Percentiles rank a stretch among this genome's conserved stretches.
Conservation (phyloP, 352 stramenopile species). For the Phytopythium sindhum region DNA sequence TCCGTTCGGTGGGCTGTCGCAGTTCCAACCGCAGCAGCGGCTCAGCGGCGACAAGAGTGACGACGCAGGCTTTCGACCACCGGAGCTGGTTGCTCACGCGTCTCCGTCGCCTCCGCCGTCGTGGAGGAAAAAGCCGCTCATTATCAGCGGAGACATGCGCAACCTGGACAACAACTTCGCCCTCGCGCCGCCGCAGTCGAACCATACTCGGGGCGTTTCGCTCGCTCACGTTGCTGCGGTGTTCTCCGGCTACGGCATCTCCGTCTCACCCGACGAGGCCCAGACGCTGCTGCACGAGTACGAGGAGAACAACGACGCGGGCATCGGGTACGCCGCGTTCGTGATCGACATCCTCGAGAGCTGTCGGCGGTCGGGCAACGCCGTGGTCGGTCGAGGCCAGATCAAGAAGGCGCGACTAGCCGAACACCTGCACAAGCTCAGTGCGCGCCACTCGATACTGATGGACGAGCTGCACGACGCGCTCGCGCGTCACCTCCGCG, state of each 20-base stretch:
- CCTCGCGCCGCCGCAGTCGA: conserved; percentile 35
- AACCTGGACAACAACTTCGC: conserved; percentile 72
- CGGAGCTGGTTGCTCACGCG: conserved; percentile 16
- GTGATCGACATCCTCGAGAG: conserved; percentile 58
- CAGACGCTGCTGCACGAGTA: conserved; percentile 65
- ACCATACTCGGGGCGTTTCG: conserved; percentile 15
- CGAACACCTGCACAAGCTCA: conserved; percentile 46
- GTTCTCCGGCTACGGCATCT: conserved; percentile 45
- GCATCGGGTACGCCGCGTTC: conserved; percentile 52
- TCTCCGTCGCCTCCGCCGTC: conserved; percentile 14
- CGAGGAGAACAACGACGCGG: conserved; percentile 74
- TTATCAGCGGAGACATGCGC: conserved; percentile 63
- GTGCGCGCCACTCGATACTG: conserved; percentile 39
- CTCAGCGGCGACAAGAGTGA: conserved; percentile 6
- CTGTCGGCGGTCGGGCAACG: conserved; percentile 39
- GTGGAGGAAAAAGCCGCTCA: conserved; percentile 59
- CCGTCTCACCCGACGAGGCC: conserved; percentile 48
- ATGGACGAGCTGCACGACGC: conserved; percentile 42
- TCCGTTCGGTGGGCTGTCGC: conserved; percentile 9
- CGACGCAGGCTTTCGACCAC: conserved; percentile 19
- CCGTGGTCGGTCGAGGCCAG: conserved; percentile 25
- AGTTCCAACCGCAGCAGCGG: conserved; percentile 13
- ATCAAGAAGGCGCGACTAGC: conserved; percentile 60
- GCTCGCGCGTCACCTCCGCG: conserved; percentile 39
- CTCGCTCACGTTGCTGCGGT: conserved; percentile 45